phyloP scores from a whole-genome alignment of 2,329 filamentous ascomycete species.

The Escovopsis sp. region DNA sequence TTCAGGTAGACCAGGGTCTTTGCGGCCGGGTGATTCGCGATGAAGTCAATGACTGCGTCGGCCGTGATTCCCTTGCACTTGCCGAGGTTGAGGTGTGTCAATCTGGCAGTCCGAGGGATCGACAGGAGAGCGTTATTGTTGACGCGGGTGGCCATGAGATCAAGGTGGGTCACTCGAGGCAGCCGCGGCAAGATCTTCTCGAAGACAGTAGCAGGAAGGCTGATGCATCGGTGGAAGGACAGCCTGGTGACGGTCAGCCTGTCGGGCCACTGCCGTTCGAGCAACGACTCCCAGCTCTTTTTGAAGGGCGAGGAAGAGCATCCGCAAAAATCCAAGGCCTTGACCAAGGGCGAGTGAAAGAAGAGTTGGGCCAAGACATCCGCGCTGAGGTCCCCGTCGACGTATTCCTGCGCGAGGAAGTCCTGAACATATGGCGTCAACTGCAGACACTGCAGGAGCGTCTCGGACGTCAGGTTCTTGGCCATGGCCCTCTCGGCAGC shows the following conservation, averaged over 20 bases:
- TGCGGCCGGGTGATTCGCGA: constrained; percentile 55
- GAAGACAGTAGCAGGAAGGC: constrained; percentile 50
- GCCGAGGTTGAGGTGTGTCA: constrained; percentile 65
- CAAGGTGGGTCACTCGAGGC: constrained; percentile 55
- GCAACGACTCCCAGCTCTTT: constrained; percentile 42
- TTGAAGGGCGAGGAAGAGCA: constrained; percentile 56
- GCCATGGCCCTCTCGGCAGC: constrained; percentile 60
- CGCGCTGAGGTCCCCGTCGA: constrained; percentile 60
- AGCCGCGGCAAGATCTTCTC: constrained; percentile 59
- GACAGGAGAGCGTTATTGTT: constrained; percentile 54
- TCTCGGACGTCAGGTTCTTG: constrained; percentile 60
- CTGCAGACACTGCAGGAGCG: constrained; percentile 54
- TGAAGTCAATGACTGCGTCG: constrained; percentile 51
- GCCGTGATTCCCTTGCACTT: constrained; percentile 59
- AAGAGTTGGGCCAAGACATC: constrained; percentile 57
- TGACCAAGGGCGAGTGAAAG: constrained; percentile 45
- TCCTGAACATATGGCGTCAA: constrained; percentile 61
- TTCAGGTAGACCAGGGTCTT: constrained; percentile 55
- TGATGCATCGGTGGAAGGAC: constrained; percentile 66
- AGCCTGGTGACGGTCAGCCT: constrained; percentile 47
- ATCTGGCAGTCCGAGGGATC: constrained; percentile 53
- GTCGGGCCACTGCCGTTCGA: constrained; percentile 36
- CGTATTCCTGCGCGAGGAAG: constrained; percentile 65
- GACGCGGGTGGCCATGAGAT: constrained; percentile 64
- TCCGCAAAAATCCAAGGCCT: constrained; percentile 62